Percentiles rank a stretch among this genome's conserved stretches.
Conservation (phyloP, 768 basidiomycete genomes). For the Chlorophyllum brunneum region DNA sequence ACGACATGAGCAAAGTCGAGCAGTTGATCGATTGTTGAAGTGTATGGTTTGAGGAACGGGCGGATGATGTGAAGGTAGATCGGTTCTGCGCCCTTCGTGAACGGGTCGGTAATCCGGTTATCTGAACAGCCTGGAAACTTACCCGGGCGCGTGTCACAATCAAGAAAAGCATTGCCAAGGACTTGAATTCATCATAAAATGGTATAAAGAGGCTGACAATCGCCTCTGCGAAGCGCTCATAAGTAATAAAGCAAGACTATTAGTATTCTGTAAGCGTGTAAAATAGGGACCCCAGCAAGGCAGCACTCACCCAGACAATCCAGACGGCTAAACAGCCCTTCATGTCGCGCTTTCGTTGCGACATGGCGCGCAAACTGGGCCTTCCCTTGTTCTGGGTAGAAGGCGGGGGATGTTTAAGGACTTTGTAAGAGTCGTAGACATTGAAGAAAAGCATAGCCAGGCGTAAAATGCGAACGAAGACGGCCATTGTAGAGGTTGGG, state of each 20-base stretch:
- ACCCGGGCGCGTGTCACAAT: constrained; percentile 74
- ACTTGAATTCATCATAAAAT: constrained; percentile 83
- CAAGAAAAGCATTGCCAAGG: constrained; percentile 67
- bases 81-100: constrained; percentile 74
- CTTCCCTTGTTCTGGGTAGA: constrained; percentile 51
- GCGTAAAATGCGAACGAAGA: constrained; percentile 65
- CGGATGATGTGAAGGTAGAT: constrained; percentile 79
- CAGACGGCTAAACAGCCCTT: constrained; percentile 83
- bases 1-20: constrained; percentile 59
- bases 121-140: constrained; percentile 19
- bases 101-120: not conserved
- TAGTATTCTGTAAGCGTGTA: constrained; percentile 11
- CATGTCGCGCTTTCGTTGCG: constrained; percentile 79
- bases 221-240: constrained; percentile 64
- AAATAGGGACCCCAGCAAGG: not conserved
- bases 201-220: constrained; percentile 70
- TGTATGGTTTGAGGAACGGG: constrained; percentile 74
- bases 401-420: constrained; percentile 61
- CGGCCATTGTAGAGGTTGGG: constrained; percentile 47
- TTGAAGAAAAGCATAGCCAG: constrained; percentile 72
- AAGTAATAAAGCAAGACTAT: constrained; percentile 64
- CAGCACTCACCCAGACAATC: constrained; percentile 72
- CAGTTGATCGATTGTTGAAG: constrained; percentile 56
- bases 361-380: constrained; percentile 62
- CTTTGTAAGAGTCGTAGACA: constrained; percentile 83